A percentile compares a stretch with the other conserved stretches of the same genome.
These are phyloP conservation scores for Baudoinia panamericana DNA, from an alignment of 495 filamentous ascomycete genomes.

Conservation along the genomic window DNA sequence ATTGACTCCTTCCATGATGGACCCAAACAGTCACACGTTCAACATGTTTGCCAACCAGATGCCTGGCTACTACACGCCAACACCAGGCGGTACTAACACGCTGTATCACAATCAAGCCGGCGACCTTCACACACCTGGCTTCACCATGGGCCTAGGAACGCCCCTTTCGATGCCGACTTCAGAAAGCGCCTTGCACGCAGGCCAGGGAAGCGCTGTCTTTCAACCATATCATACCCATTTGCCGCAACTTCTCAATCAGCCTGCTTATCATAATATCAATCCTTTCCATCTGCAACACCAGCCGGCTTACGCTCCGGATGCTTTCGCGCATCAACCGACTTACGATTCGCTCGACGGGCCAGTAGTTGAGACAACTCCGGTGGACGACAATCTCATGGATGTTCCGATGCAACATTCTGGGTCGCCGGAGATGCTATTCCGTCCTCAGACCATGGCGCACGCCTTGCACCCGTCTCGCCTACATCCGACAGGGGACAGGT, in stretches of 20 bases:
- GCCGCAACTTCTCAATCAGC: constrained; percentile 19
- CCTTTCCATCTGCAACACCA: constrained; percentile 51
- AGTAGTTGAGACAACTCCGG: constrained; percentile 48
- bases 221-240: constrained; percentile 40
- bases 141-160: constrained; percentile 61
- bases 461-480: constrained; percentile 18
- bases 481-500: constrained; percentile 28
- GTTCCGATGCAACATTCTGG: constrained; percentile 30
- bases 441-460: constrained; percentile 22
- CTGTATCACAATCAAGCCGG: constrained; percentile 74
- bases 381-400: constrained; percentile 38
- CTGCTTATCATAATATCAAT: constrained; percentile 56
- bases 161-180: constrained; percentile 69
- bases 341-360: constrained; percentile 65
- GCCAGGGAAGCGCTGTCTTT: constrained; percentile 39
- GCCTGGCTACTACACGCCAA: constrained; percentile 78
- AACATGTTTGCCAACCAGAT: constrained; percentile 62
- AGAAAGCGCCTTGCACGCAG: constrained; percentile 42
- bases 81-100: constrained; percentile 69
- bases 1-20: constrained; percentile 65
- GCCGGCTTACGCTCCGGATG: constrained; percentile 60
- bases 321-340: constrained; percentile 64
- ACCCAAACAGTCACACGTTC: constrained; percentile 72
- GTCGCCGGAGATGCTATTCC: constrained; percentile 27
- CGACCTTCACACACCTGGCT: constrained; percentile 77